phyloP scores from a whole-genome alignment of 1,284 basidiomycete genomes.

The Moesziomyces antarcticus region DNA sequence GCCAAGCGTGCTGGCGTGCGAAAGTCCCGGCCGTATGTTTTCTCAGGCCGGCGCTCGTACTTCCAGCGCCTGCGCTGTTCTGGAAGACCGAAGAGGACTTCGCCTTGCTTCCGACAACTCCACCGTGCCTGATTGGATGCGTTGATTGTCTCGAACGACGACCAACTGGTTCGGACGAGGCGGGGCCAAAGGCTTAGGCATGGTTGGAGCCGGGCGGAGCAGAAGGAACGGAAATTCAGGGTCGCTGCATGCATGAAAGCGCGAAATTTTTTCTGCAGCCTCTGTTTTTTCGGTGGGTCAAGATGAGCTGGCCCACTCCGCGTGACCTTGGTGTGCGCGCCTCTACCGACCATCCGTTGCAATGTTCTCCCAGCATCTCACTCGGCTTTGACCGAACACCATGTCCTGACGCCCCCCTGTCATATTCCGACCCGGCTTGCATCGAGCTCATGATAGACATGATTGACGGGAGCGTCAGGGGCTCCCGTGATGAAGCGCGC shows the following conservation, averaged over 20 bases:
- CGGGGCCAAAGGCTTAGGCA: neutral
- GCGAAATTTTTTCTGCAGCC: slow-evolving; percentile 8
- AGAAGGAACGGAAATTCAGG: neutral
- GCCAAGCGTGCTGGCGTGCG: slow-evolving; percentile 1
- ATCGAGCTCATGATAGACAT: no score
- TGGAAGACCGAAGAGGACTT: neutral
- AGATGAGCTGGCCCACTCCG: slow-evolving; percentile 5
- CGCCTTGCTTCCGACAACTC: neutral
- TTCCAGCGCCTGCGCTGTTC: no score
- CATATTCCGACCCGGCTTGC: no score
- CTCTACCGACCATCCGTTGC: neutral
- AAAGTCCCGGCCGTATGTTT: neutral
- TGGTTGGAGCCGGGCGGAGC: slow-evolving; percentile 4
- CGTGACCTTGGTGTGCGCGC: slow-evolving; percentile 16
- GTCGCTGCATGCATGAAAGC: slow-evolving; percentile 16
- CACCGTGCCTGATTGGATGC: neutral
- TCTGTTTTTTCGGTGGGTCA: neutral
- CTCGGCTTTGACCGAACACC: neutral
- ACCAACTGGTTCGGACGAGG: neutral
- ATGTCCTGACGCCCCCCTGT: neutral
- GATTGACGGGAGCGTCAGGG: no score
- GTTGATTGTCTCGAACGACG: neutral
- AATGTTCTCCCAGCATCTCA: neutral
- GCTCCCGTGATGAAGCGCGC: no score
- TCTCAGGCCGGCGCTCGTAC: no score